phyloP scores from a whole-genome alignment of 768 basidiomycete genomes.

The Candolleomyces aberdarensis region DNA sequence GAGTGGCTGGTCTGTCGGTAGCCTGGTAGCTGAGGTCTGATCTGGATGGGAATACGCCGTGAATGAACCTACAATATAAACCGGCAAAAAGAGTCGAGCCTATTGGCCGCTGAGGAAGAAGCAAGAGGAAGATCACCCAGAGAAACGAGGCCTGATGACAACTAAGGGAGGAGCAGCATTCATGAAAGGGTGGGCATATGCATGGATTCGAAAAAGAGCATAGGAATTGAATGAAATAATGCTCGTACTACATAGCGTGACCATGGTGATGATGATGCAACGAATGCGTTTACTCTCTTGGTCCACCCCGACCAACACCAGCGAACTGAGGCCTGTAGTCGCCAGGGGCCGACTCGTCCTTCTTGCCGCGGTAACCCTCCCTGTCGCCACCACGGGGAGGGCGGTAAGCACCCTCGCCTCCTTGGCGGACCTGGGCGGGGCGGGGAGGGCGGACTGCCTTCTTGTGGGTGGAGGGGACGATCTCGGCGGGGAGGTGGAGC shows the following conservation, averaged over 20 bases:
- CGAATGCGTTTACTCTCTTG: slow-evolving; percentile 52
- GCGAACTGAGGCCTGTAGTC: slow-evolving; percentile 89
- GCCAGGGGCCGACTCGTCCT: slow-evolving; percentile 77
- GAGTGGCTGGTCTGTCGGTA: not conserved
- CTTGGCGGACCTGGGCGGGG: slow-evolving; percentile 70
- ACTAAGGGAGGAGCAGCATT: no score
- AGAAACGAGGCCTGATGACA: no score
- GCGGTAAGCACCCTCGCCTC: slow-evolving; percentile 80
- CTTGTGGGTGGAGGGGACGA: slow-evolving; percentile 97
- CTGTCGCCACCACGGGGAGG: slow-evolving; percentile 81
- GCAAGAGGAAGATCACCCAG: no score
- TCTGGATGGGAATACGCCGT: no score
- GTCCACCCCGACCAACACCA: slow-evolving; percentile 86
- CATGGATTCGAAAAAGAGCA: not conserved
- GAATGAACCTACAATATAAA: no score
- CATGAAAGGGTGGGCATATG: no score
- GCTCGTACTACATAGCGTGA: slow-evolving; percentile 21
- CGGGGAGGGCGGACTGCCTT: slow-evolving; percentile 88
- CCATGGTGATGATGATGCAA: not conserved
- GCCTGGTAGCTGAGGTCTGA: no score
- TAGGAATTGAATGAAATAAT: slow-evolving; percentile 16
- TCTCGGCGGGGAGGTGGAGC: slow-evolving; percentile 93
- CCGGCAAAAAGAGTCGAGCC: no score
- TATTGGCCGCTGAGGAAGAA: no score
- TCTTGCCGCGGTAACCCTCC: slow-evolving; percentile 92